These are phyloP conservation scores for Tricholoma terreum DNA, from an alignment of 768 basidiomycete species.

Conservation along the genomic window DNA sequence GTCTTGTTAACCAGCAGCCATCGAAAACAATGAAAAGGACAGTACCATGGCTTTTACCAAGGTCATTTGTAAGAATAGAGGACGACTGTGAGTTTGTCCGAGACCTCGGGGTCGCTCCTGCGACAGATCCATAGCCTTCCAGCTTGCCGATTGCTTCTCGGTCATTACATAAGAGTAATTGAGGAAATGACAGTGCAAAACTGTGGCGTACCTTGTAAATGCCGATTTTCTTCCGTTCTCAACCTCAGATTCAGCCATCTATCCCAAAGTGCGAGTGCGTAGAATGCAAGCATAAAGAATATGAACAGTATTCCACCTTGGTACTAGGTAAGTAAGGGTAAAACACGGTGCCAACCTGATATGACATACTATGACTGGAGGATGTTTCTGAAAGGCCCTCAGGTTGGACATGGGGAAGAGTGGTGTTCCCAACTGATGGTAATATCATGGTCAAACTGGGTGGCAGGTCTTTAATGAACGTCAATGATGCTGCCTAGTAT, in stretches of 20 bases:
- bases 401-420: background rate
- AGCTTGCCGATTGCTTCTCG: background rate
- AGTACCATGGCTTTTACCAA: background rate
- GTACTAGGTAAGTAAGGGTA: background rate
- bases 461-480: background rate
- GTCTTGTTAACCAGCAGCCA: background rate
- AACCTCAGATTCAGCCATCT: conserved; percentile 31
- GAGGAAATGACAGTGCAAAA: background rate
- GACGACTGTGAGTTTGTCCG: background rate
- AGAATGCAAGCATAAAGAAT: conserved; percentile 29
- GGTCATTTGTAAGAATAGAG: background rate
- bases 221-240: conserved; percentile 20
- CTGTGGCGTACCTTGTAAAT: conserved; percentile 1
- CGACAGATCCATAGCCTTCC: background rate
- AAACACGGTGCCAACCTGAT: background rate
- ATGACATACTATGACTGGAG: background rate
- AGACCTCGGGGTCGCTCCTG: background rate
- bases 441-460: background rate
- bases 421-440: background rate
- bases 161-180: background rate
- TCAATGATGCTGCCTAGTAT: too few species aligned
- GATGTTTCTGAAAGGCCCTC: background rate
- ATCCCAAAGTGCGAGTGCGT: conserved; percentile 37
- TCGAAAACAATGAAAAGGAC: background rate
- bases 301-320: conserved; percentile 25